Conservation (phyloP, 2,329 filamentous ascomycete genomes). For the Botryotinia calthae region DNA sequence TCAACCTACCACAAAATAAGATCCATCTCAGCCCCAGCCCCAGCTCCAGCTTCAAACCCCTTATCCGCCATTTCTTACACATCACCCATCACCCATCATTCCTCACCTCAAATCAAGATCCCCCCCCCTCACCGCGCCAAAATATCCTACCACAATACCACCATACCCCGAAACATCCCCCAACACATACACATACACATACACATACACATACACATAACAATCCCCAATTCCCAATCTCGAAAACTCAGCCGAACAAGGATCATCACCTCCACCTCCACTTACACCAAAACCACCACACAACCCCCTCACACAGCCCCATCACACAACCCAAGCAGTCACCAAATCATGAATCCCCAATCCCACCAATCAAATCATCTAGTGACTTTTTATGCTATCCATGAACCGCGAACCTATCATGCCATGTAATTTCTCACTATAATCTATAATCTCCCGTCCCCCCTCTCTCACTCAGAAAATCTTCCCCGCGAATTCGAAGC, state of each 20-base stretch:
- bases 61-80: too few relatives aligned
- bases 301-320: background rate
- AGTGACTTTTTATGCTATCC: background rate
- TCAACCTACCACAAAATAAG: background rate
- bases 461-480: too few relatives aligned
- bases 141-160: background rate
- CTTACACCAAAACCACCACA: too few relatives aligned
- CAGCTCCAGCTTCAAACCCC: too few relatives aligned
- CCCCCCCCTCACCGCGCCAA: too few relatives aligned
- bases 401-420: background rate
- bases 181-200: too few relatives aligned
- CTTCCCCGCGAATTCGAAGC: background rate
- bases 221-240: background rate
- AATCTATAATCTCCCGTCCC: too few relatives aligned
- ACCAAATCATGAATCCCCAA: background rate
- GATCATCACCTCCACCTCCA: background rate
- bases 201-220: too few relatives aligned
- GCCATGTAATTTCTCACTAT: too few relatives aligned
- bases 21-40: background rate
- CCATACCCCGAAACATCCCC: too few relatives aligned
- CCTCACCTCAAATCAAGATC: background rate
- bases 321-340: background rate
- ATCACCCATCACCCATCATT: too few relatives aligned
- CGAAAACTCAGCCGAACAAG: background rate
- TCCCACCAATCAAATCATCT: background rate